Evolutionary conservation across 805 yeast genomes (phyloP).

Genomic region (Lipomyces starkeyi): DNA sequence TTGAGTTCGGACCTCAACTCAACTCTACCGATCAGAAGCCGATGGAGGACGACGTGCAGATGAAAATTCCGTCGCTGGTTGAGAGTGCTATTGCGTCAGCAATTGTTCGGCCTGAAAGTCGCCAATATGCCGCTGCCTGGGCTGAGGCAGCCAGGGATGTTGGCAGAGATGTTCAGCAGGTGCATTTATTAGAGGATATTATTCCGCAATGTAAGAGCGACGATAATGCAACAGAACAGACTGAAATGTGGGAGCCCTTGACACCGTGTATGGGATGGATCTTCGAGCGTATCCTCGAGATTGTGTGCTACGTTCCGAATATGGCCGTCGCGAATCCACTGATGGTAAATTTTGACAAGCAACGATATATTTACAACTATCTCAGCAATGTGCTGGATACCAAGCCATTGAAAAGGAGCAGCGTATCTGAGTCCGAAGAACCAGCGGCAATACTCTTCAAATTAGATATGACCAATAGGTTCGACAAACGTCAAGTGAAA

Average conservation of each 20-base stretch:
- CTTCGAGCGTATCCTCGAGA: conserved; percentile 75
- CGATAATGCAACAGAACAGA: conserved; percentile 6
- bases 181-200: conserved; percentile 29
- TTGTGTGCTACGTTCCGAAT: conserved; percentile 77
- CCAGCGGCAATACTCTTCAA: conserved; percentile 27
- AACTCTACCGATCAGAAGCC: neutral
- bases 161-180: conserved; percentile 37
- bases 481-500: conserved; percentile 44
- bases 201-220: conserved; percentile 17
- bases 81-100: conserved; percentile 80
- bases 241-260: conserved; percentile 49
- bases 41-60: conserved; percentile 15
- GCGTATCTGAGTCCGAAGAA: conserved; percentile 29
- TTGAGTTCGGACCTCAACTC: conserved; percentile 44
- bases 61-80: conserved; percentile 74
- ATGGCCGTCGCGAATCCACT: conserved; percentile 68
- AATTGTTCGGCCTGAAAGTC: conserved; percentile 78
- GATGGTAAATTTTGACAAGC: conserved; percentile 84
- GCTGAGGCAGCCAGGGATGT: conserved; percentile 56
- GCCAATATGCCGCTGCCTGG: conserved; percentile 76
- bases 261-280: conserved; percentile 95
- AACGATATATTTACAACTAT: conserved; percentile 69
- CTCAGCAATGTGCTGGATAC: conserved; percentile 60
- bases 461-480: conserved; percentile 20
- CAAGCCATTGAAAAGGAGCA: conserved; percentile 43